Base-by-base conservation (phyloP, 257 asterid species). In the Apocynum venetum region DNA sequence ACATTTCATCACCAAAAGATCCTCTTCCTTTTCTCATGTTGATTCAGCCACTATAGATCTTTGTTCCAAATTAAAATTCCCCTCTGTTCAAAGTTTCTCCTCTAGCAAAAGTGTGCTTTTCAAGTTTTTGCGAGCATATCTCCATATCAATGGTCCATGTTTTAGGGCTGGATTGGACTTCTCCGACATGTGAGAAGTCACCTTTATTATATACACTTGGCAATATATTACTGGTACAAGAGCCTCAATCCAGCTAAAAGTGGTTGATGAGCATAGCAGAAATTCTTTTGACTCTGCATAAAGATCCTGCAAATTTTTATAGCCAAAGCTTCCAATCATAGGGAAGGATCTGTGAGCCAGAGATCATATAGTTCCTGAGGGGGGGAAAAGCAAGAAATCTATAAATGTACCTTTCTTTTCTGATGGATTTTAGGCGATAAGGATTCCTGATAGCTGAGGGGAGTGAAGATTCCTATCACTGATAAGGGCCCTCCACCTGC, bases 1-100 rank as follows among this genome's bases (percentile, higher is more conserved):
- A 87, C 91, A 87, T 84, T 86, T 89, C 85, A 84, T 86, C 90
- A 83, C 70, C 61, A 84, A 81, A 85, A 77, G 79, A 80, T 81
- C 83, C 67, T 57, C 47, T 57, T 64, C 79, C 10, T 19, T 4
- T 75, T 79, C 56, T 75, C 51, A 72, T 77, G 68, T 76, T 71
- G 84, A 84, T 80, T 86, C 85, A 84, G 69, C 86, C 74, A 75
- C 48, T 74, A 52, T 53, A 77, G 71, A 80, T 79, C 81, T 80
- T 76, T 74, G 78, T 79, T 76, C 77, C 77, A 79, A 61, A 60
- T 57, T 47, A 19, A 61, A 72, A 46, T 83, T 49, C 51, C 80
- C 31, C 80, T 75, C 72, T 17, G 8, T 80, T 77, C 86, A 81
- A 70, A 83, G 83, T 83, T 80, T 84, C 87, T 81, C 44, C 72